Conservation (phyloP, 2,329 filamentous ascomycete species). For the Nothopassalora personata region DNA sequence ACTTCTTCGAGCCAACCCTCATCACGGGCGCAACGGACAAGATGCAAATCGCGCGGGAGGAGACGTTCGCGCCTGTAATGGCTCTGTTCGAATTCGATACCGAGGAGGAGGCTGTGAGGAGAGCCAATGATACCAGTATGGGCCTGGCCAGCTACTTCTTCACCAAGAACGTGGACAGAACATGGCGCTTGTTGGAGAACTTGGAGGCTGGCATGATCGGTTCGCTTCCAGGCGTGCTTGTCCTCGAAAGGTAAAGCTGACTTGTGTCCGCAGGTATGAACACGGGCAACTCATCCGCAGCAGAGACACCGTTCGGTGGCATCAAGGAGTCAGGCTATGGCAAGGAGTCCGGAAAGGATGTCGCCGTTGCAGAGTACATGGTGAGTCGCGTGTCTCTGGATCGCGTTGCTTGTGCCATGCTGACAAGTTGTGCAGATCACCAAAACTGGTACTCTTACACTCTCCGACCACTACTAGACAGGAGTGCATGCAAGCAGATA, state of each 20-base stretch:
- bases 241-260: not conserved
- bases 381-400: conserved; percentile 9
- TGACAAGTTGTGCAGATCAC: conserved; percentile 39
- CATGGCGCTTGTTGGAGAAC: conserved; percentile 62
- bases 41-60: conserved; percentile 55
- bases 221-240: conserved; percentile 33
- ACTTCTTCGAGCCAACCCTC: conserved; percentile 66
- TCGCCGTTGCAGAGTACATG: conserved; percentile 56
- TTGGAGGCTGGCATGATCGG: conserved; percentile 67
- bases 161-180: conserved; percentile 61
- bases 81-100: conserved; percentile 61
- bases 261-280: conserved; percentile 21
- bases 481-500: not conserved
- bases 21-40: conserved; percentile 54
- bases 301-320: conserved; percentile 62
- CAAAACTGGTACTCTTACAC: conserved; percentile 60
- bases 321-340: conserved; percentile 65
- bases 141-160: conserved; percentile 64
- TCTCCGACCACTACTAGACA: conserved; percentile 50
- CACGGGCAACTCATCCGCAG: conserved; percentile 57
- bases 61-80: conserved; percentile 61
- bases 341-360: conserved; percentile 62
- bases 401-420: conserved; percentile 23
- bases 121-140: conserved; percentile 59
- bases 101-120: conserved; percentile 57